Percentiles rank a stretch among this genome's conserved stretches.
Conservation (phyloP, 2,329 filamentous ascomycete genomes). For the Xylaria sp. region DNA sequence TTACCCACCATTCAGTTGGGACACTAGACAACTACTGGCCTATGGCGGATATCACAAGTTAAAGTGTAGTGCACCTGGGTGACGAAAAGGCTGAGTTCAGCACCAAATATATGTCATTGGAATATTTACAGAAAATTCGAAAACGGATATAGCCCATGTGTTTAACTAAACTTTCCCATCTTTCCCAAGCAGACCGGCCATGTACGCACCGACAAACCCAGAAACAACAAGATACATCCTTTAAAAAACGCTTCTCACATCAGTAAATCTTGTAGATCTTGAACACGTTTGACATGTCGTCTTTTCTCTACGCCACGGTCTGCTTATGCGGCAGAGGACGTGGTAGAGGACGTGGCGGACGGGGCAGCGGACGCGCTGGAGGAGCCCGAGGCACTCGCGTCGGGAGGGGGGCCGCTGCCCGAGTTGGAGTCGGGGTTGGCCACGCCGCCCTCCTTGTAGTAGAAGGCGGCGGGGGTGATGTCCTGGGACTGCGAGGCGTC, state of each 20-base stretch:
- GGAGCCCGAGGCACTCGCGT: neutral
- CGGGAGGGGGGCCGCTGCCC: constrained; percentile 19
- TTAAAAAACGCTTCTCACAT: too few relatives aligned
- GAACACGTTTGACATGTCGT: neutral
- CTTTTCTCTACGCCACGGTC: neutral
- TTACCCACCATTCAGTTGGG: too few relatives aligned
- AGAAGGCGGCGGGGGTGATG: constrained; percentile 38
- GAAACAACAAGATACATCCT: neutral
- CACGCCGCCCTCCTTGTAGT: constrained; percentile 40
- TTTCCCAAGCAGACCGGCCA: too few relatives aligned
- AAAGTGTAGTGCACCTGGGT: too few relatives aligned
- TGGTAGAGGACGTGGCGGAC: neutral
- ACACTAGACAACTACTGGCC: too few relatives aligned
- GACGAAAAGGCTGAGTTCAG: too few relatives aligned
- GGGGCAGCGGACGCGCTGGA: neutral
- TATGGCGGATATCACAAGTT: too few relatives aligned
- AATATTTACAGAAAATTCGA: too few relatives aligned
- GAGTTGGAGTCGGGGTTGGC: constrained; percentile 28
- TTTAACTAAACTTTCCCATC: too few relatives aligned
- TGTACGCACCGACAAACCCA: too few relatives aligned
- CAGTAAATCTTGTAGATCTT: neutral
- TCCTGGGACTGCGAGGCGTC: constrained; percentile 35
- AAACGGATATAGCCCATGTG: too few relatives aligned
- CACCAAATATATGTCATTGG: too few relatives aligned
- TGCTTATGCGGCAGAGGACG: neutral